Evolutionary conservation across 805 yeast species (phyloP).

Genomic region (Brettanomyces naardenensis): DNA sequence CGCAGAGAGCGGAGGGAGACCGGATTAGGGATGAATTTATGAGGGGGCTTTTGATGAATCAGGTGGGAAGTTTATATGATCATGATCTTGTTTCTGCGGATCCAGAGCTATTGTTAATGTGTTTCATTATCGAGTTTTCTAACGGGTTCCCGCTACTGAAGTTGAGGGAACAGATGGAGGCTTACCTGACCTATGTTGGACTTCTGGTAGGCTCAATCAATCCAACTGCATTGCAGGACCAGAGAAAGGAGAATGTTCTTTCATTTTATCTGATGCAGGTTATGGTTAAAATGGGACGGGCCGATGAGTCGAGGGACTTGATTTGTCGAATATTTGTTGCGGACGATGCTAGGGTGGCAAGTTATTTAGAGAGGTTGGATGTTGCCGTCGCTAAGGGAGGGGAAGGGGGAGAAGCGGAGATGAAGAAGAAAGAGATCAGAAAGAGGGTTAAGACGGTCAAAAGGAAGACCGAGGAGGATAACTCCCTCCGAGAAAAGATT

Average conservation of each 20-base stretch:
- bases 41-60: slow-evolving; percentile 17
- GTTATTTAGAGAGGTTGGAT: slow-evolving; percentile 10
- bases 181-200: slow-evolving; percentile 10
- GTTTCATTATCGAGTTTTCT: slow-evolving; percentile 24
- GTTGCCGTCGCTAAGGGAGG: slow-evolving; percentile 4
- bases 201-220: slow-evolving; percentile 10
- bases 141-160: slow-evolving; percentile 17
- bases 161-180: slow-evolving; percentile 19
- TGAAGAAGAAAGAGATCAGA: slow-evolving; percentile 1
- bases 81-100: slow-evolving; percentile 11
- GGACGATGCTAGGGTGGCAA: slow-evolving; percentile 10
- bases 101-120: slow-evolving; percentile 22
- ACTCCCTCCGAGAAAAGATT: neutral
- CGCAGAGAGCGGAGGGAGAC: slow-evolving; percentile 1
- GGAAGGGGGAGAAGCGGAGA: slow-evolving; percentile 1
- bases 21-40: slow-evolving; percentile 10
- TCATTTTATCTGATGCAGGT: slow-evolving; percentile 21
- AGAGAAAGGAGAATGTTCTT: slow-evolving; percentile 12
- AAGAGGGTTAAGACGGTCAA: too few relatives aligned
- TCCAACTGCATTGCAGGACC: slow-evolving; percentile 1
- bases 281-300: slow-evolving; percentile 14
- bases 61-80: slow-evolving; percentile 11
- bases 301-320: slow-evolving; percentile 11
- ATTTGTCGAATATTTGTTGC: slow-evolving; percentile 13
- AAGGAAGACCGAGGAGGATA: neutral